Percentiles rank a stretch among this genome's conserved stretches.
Evolutionary conservation across 2,329 filamentous ascomycete species (phyloP).

Genomic region (Gaeumannomyces sp.): DNA sequence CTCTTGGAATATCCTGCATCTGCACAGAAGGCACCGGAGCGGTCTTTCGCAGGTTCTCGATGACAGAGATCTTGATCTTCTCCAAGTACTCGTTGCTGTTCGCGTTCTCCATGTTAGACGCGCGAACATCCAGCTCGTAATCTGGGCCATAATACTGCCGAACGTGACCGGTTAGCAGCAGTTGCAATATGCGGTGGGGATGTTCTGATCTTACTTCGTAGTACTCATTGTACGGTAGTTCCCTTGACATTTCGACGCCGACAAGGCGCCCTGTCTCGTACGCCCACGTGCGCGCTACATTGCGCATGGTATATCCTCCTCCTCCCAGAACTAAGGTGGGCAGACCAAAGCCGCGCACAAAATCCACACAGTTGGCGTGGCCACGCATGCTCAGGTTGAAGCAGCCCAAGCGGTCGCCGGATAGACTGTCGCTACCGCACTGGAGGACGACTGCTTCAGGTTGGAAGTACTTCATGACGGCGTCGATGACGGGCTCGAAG

Average conservation of each 20-base stretch:
- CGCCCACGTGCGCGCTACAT: slow-evolving; percentile 94
- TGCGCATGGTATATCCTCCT: slow-evolving; percentile 94
- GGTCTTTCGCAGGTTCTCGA: slow-evolving; percentile 83
- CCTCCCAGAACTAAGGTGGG: slow-evolving; percentile 91
- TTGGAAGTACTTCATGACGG: slow-evolving; percentile 80
- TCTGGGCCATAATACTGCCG: slow-evolving; percentile 81
- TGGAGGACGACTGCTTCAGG: slow-evolving; percentile 92
- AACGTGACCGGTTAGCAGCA: slow-evolving; percentile 15
- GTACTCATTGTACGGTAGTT: slow-evolving; percentile 95
- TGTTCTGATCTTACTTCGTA: slow-evolving; percentile 58
- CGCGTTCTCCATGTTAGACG: slow-evolving; percentile 86
- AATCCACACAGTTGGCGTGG: slow-evolving; percentile 90
- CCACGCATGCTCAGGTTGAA: slow-evolving; percentile 98
- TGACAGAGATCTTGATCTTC: slow-evolving; percentile 72
- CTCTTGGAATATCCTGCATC: slow-evolving; percentile 69
- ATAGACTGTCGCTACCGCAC: slow-evolving; percentile 91
- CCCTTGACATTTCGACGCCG: slow-evolving; percentile 70
- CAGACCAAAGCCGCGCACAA: slow-evolving; percentile 76
- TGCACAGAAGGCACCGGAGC: slow-evolving; percentile 85
- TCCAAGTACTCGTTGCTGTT: slow-evolving; percentile 79
- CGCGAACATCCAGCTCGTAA: slow-evolving; percentile 82
- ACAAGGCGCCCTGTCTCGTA: slow-evolving; percentile 91
- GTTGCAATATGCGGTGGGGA: background rate
- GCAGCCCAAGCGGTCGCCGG: slow-evolving; percentile 87
- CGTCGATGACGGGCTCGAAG: slow-evolving; percentile 82